phyloP scores from a whole-genome alignment of 2,329 filamentous ascomycete species.

The Penicillium freii region DNA sequence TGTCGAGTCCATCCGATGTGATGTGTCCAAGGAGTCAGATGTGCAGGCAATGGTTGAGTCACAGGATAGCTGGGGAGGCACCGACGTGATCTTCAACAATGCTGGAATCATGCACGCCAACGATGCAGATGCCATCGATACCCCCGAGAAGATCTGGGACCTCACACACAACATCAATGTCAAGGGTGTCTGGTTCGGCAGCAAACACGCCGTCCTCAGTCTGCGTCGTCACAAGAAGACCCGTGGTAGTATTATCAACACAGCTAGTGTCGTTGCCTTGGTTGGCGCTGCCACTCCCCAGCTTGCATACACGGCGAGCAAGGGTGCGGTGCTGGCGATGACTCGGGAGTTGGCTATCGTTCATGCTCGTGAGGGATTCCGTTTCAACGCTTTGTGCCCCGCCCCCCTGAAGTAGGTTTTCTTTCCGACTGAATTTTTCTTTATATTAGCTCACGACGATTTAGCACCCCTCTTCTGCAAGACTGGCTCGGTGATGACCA shows the following conservation, averaged over 20 bases:
- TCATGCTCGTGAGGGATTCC: constrained; percentile 82
- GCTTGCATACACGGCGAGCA: constrained; percentile 89
- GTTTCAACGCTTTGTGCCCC: constrained; percentile 88
- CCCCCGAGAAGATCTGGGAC: constrained; percentile 89
- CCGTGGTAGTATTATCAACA: constrained; percentile 84
- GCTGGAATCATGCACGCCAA: constrained; percentile 93
- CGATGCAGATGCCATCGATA: constrained; percentile 76
- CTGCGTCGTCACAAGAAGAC: constrained; percentile 78
- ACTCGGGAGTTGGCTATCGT: constrained; percentile 90
- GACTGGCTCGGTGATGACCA: constrained; percentile 89
- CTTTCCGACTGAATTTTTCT: neutral
- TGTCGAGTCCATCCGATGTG: constrained; percentile 43
- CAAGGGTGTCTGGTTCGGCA: constrained; percentile 96
- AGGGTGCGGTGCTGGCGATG: constrained; percentile 86
- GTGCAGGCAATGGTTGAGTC: constrained; percentile 71
- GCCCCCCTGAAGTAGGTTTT: constrained; percentile 71
- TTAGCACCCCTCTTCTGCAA: constrained; percentile 77
- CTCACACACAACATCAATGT: constrained; percentile 92
- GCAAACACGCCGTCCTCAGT: constrained; percentile 83
- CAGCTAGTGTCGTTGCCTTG: constrained; percentile 81
- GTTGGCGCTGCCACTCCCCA: constrained; percentile 86
- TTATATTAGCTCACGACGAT: neutral
- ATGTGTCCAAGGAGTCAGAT: constrained; percentile 82
- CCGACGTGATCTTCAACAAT: constrained; percentile 96
- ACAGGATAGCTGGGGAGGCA: constrained; percentile 78